These are phyloP conservation scores for Paramecium octaurelia DNA, from an alignment of 73 alveolate species.

Conservation along the genomic window DNA sequence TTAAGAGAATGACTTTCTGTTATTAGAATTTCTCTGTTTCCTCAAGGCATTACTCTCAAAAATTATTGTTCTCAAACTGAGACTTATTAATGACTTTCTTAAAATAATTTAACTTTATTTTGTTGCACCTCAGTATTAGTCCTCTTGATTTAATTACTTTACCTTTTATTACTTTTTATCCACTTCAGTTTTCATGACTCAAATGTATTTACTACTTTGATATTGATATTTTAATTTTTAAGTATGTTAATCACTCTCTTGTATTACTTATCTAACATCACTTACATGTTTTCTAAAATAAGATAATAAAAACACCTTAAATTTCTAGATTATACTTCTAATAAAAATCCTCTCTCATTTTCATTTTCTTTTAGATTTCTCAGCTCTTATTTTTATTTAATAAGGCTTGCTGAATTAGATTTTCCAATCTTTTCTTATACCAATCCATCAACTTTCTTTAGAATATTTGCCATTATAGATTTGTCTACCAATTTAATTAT, in stretches of 20 bases:
- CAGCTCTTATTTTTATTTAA: too few species aligned
- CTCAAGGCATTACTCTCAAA: background rate
- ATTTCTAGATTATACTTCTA: background rate
- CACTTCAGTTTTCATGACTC: background rate
- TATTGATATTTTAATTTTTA: background rate
- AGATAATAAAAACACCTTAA: background rate
- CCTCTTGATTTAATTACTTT: background rate
- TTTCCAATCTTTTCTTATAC: too few species aligned
- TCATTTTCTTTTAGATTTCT: too few species aligned
- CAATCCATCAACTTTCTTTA: too few species aligned
- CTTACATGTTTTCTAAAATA: background rate
- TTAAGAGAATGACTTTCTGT: background rate
- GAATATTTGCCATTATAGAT: too few species aligned
- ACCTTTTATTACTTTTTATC: background rate
- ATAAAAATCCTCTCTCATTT: too few species aligned
- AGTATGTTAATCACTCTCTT: background rate
- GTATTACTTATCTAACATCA: background rate
- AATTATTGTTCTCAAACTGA: background rate
- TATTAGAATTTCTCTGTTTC: background rate
- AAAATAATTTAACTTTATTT: background rate
- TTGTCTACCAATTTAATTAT: too few species aligned
- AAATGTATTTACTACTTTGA: background rate
- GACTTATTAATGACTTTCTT: background rate
- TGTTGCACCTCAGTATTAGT: background rate
- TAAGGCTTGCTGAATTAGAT: too few species aligned